These are phyloP conservation scores for Cylindrodendrum hubeiense DNA, from an alignment of 2,329 filamentous ascomycete species.

Conservation along the genomic window DNA sequence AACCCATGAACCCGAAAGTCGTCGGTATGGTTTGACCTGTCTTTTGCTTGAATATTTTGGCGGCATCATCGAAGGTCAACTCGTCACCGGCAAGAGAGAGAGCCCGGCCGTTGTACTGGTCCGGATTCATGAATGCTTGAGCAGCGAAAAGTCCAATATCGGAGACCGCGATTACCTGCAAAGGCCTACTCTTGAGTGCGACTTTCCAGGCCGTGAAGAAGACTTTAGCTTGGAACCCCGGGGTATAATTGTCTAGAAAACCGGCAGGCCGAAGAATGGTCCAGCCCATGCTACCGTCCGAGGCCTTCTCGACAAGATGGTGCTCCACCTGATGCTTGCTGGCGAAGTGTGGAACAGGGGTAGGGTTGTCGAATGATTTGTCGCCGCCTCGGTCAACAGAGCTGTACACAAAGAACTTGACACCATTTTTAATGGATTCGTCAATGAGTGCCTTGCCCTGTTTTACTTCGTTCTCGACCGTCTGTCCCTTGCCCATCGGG, in stretches of 20 bases:
- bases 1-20: neutral
- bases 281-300: neutral
- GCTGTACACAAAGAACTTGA: neutral
- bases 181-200: neutral
- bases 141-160: neutral
- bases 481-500: neutral
- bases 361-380: neutral
- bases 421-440: neutral
- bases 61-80: neutral
- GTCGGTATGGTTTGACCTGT: neutral
- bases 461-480: neutral
- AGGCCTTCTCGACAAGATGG: neutral
- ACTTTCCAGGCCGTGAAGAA: neutral
- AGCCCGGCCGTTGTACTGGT: neutral
- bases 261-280: neutral
- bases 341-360: neutral
- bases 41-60: neutral
- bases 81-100: neutral
- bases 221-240: neutral
- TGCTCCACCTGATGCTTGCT: neutral
- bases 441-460: neutral
- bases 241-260: neutral
- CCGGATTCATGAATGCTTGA: neutral
- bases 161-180: neutral
- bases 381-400: neutral